Percentiles rank a stretch among this genome's conserved stretches.
These are phyloP conservation scores for Calocybe gambosa DNA, from an alignment of 1,284 basidiomycete species.

Conservation along the genomic window DNA sequence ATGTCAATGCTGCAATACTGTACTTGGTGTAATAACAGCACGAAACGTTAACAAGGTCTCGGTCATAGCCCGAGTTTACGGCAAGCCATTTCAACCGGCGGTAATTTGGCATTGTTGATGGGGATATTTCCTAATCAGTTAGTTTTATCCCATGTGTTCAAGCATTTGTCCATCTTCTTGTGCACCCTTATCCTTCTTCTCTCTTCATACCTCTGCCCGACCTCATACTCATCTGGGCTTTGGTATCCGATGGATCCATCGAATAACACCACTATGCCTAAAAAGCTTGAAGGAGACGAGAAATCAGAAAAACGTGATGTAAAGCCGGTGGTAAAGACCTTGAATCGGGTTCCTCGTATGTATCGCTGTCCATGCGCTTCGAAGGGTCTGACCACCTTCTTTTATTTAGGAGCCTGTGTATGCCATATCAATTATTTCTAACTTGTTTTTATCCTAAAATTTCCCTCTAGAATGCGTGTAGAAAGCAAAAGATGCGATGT, in stretches of 20 bases:
- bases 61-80: background rate
- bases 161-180: conserved; percentile 13
- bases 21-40: too few species aligned
- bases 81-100: background rate
- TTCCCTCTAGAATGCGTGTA: conserved; percentile 63
- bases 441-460: background rate
- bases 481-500: conserved; percentile 85
- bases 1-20: too few species aligned
- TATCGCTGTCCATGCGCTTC: conserved; percentile 18
- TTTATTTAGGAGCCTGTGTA: conserved; percentile 67
- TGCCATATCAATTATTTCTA: conserved; percentile 22
- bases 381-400: conserved; percentile 9
- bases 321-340: conserved; percentile 65
- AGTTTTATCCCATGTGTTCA: conserved; percentile 14
- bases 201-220: background rate
- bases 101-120: conserved; percentile 10
- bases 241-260: conserved; percentile 19
- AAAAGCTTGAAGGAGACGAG: conserved; percentile 42
- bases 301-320: conserved; percentile 49
- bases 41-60: background rate
- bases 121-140: conserved; percentile 13
- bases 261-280: conserved; percentile 22
- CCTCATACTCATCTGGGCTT: background rate
- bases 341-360: conserved; percentile 80
- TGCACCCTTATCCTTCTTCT: conserved; percentile 6